Conservation (phyloP, 2,329 filamentous ascomycete species). For the Colletotrichum viniferum region DNA sequence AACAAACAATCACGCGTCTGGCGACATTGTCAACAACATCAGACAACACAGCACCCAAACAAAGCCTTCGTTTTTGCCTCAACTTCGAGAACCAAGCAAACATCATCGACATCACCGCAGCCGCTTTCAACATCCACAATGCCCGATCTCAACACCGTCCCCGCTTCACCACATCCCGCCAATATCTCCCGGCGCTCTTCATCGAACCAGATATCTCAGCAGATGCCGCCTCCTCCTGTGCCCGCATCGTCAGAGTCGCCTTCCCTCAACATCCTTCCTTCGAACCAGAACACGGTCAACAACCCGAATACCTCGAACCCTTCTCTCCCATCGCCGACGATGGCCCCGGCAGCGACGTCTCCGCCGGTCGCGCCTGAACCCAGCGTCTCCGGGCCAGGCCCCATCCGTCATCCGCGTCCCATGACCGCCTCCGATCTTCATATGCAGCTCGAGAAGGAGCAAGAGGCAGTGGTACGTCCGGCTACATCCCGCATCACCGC, state of each 20-base stretch:
- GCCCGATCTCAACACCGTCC: constrained; percentile 62
- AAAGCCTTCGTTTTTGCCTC: neutral
- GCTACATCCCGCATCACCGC: neutral
- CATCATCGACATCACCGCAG: neutral
- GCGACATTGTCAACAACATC: neutral
- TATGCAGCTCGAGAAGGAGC: constrained; percentile 89
- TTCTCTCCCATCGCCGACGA: constrained; percentile 35
- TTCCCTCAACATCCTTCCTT: constrained; percentile 61
- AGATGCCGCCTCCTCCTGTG: constrained; percentile 35
- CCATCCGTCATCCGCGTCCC: constrained; percentile 84
- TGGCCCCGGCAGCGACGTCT: constrained; percentile 26
- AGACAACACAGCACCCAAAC: neutral
- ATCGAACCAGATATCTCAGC: constrained; percentile 39
- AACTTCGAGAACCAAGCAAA: neutral
- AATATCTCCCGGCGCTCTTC: constrained; percentile 49
- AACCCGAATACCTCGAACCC: constrained; percentile 34
- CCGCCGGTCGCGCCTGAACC: constrained; percentile 24
- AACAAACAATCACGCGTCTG: constrained; percentile 10
- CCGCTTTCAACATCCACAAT: constrained; percentile 33
- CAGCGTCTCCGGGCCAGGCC: constrained; percentile 65
- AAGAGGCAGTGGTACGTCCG: constrained; percentile 81
- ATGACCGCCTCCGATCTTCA: constrained; percentile 90
- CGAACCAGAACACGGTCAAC: constrained; percentile 57
- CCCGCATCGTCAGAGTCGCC: constrained; percentile 29
- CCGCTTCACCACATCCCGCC: constrained; percentile 52